Conservation (phyloP, 768 basidiomycete genomes). For the Phlebiopsis gigantea region DNA sequence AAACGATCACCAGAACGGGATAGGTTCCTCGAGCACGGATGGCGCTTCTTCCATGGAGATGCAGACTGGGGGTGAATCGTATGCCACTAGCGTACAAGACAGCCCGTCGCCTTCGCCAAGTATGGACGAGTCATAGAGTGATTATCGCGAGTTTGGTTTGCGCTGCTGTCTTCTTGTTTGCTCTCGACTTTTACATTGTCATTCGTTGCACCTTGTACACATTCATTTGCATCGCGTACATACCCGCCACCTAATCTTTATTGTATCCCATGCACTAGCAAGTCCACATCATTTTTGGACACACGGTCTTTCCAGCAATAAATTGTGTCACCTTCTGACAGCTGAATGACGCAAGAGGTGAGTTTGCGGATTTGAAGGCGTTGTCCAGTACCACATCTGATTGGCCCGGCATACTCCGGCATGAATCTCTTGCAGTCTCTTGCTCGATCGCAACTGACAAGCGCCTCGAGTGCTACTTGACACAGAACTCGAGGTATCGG, state of each 20-base stretch:
- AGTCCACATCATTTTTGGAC: not conserved
- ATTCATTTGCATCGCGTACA: not conserved
- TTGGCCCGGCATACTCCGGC: conserved; percentile 12
- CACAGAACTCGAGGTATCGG: no score
- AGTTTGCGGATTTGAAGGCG: not conserved
- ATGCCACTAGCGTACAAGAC: conserved; percentile 33
- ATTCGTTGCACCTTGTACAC: not conserved
- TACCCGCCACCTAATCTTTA: conserved; percentile 2
- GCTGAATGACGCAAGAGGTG: no score
- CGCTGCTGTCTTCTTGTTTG: not conserved
- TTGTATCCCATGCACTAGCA: not conserved
- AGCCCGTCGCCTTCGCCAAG: conserved; percentile 38
- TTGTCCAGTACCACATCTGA: not conserved
- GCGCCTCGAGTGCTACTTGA: conserved; percentile 8
- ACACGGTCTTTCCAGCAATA: not conserved
- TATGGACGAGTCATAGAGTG: conserved; percentile 29
- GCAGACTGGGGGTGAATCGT: conserved; percentile 16
- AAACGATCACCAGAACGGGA: conserved; percentile 3
- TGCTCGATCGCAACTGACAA: not conserved
- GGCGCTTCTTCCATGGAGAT: conserved; percentile 15
- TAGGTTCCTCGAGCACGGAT: not conserved
- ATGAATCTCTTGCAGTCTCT: no score
- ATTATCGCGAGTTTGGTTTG: not conserved
- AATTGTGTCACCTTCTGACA: not conserved
- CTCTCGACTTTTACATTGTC: not conserved